Conservation (phyloP, 495 filamentous ascomycete genomes). For the Filosporella fistucella region DNA sequence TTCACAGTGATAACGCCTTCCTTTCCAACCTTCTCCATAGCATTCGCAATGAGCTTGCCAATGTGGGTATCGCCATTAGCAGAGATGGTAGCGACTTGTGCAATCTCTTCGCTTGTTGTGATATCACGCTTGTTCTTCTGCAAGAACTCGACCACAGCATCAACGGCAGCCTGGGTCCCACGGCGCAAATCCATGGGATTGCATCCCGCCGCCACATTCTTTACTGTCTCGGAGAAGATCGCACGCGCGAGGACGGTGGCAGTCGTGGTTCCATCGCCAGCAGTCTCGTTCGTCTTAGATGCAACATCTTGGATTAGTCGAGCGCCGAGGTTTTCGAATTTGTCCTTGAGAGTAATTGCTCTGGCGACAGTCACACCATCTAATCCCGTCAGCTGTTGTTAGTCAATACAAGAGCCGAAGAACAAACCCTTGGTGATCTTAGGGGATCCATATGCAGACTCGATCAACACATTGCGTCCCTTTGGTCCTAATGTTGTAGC, state of each 20-base stretch:
- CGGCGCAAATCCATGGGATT: conserved; percentile 98
- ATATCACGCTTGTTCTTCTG: conserved; percentile 93
- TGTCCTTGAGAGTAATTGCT: conserved; percentile 92
- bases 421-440: conserved; percentile 96
- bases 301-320: conserved; percentile 95
- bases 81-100: conserved; percentile 96
- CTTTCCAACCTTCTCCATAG: conserved; percentile 99
- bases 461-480: conserved; percentile 96
- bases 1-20: conserved; percentile 99
- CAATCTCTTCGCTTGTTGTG: conserved; percentile 94
- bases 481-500: conserved; percentile 96
- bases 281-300: conserved; percentile 98
- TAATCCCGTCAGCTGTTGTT: conserved; percentile 31
- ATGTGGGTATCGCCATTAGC: conserved; percentile 97
- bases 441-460: conserved; percentile 94
- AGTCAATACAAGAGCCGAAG: conserved; percentile 2
- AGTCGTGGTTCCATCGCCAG: conserved; percentile 97
- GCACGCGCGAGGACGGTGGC: conserved; percentile 95
- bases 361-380: conserved; percentile 94
- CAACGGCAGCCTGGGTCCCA: conserved; percentile 94
- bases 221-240: conserved; percentile 99
- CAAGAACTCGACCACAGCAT: conserved; percentile 89
- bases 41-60: conserved; percentile 90
- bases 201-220: conserved; percentile 99
- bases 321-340: conserved; percentile 99